phyloP scores from a whole-genome alignment of 2,329 filamentous ascomycete genomes.

The Achaetomium macrosporum region DNA sequence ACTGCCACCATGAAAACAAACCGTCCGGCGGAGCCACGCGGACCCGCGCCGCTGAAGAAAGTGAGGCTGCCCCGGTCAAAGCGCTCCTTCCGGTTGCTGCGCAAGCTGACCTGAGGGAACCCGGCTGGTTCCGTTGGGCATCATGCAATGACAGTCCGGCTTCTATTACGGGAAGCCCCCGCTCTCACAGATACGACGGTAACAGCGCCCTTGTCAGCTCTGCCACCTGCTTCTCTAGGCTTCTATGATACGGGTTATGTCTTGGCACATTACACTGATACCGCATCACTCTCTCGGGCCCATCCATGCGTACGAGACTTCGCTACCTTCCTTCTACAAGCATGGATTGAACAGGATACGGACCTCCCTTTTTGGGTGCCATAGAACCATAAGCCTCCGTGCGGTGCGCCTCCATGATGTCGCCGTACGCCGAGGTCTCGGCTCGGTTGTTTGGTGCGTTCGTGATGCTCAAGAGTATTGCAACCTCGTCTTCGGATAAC shows the following conservation, averaged over 20 bases:
- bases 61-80: background rate
- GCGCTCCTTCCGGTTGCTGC: background rate
- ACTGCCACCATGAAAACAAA: background rate
- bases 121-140: background rate
- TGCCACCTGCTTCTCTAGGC: background rate
- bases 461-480: background rate
- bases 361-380: too few relatives aligned
- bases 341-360: too few relatives aligned
- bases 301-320: too few relatives aligned
- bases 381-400: too few relatives aligned
- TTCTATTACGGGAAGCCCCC: background rate
- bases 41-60: background rate
- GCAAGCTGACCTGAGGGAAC: background rate
- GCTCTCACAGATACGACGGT: background rate
- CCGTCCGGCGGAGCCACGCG: background rate
- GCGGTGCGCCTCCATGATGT: background rate
- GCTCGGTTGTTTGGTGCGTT: background rate
- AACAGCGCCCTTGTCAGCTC: background rate
- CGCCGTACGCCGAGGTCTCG: background rate
- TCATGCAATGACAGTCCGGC: too few relatives aligned
- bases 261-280: background rate
- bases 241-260: too few relatives aligned
- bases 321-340: too few relatives aligned
- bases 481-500: background rate
- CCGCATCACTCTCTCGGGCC: background rate